phyloP scores from a whole-genome alignment of 345 rosid genomes.

The Eucalyptus caleyi region DNA sequence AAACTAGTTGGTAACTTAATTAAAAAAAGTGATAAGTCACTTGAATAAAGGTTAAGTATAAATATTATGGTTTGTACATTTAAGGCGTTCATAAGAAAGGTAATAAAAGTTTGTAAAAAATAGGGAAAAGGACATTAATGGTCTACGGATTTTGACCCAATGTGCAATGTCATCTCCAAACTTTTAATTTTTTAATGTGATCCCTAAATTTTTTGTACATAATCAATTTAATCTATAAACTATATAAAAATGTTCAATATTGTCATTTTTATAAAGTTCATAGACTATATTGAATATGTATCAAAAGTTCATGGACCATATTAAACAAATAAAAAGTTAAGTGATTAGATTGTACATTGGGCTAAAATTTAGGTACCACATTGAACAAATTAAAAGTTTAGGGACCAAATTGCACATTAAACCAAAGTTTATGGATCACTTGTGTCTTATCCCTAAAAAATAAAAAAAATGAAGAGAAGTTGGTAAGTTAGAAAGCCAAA shows the following conservation, averaged over 20 bases:
- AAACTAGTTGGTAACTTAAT: neutral
- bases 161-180: neutral
- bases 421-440: neutral
- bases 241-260: too few species aligned
- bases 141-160: accelerated
- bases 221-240: neutral
- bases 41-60: neutral
- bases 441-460: neutral
- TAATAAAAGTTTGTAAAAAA: neutral
- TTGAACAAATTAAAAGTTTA: neutral
- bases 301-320: neutral
- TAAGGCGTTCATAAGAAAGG: neutral
- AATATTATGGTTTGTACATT: neutral
- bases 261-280: neutral
- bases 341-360: neutral
- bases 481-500: neutral
- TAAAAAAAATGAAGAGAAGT: neutral
- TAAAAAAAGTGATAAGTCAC: neutral
- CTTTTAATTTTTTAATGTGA: neutral
- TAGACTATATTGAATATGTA: too few species aligned
- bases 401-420: neutral
- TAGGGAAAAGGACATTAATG: neutral
- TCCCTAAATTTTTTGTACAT: too few species aligned
- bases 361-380: too few species aligned
- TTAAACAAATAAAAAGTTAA: too few species aligned